These are phyloP conservation scores for Phytophthora ramorum DNA, from an alignment of 352 stramenopile species.

Conservation along the genomic window DNA sequence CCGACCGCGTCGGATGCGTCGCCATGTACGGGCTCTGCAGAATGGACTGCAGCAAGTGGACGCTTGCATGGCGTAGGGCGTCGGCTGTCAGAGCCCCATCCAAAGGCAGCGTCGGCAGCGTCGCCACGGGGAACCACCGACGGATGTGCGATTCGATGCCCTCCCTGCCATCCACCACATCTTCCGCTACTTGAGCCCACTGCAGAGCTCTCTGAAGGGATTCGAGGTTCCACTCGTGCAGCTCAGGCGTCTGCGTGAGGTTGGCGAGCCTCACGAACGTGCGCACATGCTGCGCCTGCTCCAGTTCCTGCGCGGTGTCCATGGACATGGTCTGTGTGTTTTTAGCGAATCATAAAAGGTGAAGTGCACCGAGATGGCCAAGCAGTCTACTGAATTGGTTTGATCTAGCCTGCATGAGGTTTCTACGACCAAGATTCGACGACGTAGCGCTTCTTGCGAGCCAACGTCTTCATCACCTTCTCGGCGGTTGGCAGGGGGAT, in stretches of 20 bases:
- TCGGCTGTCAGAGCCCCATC: conserved; percentile 17
- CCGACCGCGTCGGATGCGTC: conserved; percentile 51
- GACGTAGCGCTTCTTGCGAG: conserved; percentile 83
- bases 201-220: conserved; percentile 51
- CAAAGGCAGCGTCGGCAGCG: conserved; percentile 46
- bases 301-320: conserved; percentile 1
- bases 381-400: neutral
- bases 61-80: conserved; percentile 24
- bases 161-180: conserved; percentile 16
- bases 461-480: conserved; percentile 75
- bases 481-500: conserved; percentile 72
- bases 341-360: conserved; percentile 22
- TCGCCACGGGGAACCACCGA: conserved; percentile 41
- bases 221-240: conserved; percentile 61
- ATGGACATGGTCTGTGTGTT: conserved; percentile 3
- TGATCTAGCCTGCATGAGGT: neutral
- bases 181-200: conserved; percentile 50
- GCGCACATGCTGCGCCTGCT: conserved; percentile 38
- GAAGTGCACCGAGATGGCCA: too few species aligned
- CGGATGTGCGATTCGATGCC: conserved; percentile 34
- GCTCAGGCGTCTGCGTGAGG: conserved; percentile 52
- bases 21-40: conserved; percentile 60
- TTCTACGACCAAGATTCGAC: conserved; percentile 87
- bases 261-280: conserved; percentile 59
- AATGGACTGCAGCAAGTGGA: conserved; percentile 51